Evolutionary conservation across 139 green algal species (phyloP), one percentile per base, ranked within the genome.

Genomic region (Protoeuglena noctilucae): DNA sequence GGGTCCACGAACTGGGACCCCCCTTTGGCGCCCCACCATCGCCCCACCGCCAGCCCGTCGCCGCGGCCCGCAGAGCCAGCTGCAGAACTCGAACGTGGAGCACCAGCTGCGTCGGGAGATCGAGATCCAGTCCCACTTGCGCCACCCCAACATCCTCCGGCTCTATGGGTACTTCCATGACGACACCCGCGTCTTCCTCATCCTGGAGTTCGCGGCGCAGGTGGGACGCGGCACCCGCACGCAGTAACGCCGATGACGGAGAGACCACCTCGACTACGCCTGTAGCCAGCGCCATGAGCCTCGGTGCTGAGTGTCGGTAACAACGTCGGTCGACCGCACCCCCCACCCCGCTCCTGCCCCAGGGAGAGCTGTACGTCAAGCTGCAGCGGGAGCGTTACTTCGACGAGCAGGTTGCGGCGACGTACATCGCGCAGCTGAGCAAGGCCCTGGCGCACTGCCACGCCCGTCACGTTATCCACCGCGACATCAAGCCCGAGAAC

Each of bases 401-500:
- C 70, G 65, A 71, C 40, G 90, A 98, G 72, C 39, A 57, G 53
- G 68, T 63, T 0, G 77, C 88, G 14, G 89, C 89, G 21, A 93
- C 70, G 76, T 93, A 95, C 70, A 81, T 95, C 28, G 71, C 74
- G 25, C 75, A 69, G 17, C 70, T 99, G 51, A 73, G 86, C 7
- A 64, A 75, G 25, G 91, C 91, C 2, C 76, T 99, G 39, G 40
- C 69, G 9, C 95, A 99, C 74, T 95, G 86, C 75, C 90, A 99
- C 74, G 76, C 72, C 48, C 96, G 97, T 78, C 84, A 98, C 60
- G 87, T 99, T 21, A 98, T 99, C 56, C 91, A 99, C 71, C 63
- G 90, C 7, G 90, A 98, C 70, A 97, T 98, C 80, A 98, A 94
- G 67, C 88, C 88, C 6, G 91, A 99, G 70, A 99, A 99, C 72